Evolutionary conservation across 1,139 yeast species (phyloP), one percentile per base, ranked within the genome.

Genomic region (Pichia kudriavzevii): DNA sequence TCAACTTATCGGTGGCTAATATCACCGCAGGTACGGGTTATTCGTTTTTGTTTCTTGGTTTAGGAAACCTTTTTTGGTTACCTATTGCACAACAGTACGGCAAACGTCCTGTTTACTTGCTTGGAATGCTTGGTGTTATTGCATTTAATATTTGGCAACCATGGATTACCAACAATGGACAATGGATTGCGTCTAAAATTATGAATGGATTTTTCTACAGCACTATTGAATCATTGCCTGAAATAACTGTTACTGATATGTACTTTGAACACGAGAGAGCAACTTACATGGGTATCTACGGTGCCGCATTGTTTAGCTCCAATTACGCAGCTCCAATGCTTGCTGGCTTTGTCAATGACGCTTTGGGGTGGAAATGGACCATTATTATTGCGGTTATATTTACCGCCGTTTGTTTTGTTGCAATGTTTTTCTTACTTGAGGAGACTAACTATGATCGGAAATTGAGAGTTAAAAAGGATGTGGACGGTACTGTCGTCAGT

Each of bases 151-250:
- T 67, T n/a, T 67, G 72, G 72, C 58, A 59, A 26, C 69, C 71
- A 4, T 64, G 56, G 45, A 56, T 60, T 32, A 60, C 50, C 24
- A 47, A 59, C 7, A 57, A 61, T 37, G 66, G 65, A 28, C 63
- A 58, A 35, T 66, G 69, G 68, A 57, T 63, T 35, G 66, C 63
- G 13, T 54, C 62, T 23, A 61, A 63, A 40, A 55, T 66, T 35
- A 44, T 69, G n/a, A 63, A 61, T 30, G 79, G 79, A 1, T 54
- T 71, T 23, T 62, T 67, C 29, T 69, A 66, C 26, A 67, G 77
- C 14, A 75, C 79, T 7, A 67, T 72, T 42, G 80, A 74, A 45
- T 66, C 78, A 0, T 53, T 73, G 26, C 70, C 73, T 23, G 78
- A 72, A 49, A 64, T 72, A 20, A 52, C 72, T 2, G 63, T 69